Percentiles rank a stretch among this genome's conserved stretches.
phyloP scores from a whole-genome alignment of 306 rosid species.

The Trifolium repens region DNA sequence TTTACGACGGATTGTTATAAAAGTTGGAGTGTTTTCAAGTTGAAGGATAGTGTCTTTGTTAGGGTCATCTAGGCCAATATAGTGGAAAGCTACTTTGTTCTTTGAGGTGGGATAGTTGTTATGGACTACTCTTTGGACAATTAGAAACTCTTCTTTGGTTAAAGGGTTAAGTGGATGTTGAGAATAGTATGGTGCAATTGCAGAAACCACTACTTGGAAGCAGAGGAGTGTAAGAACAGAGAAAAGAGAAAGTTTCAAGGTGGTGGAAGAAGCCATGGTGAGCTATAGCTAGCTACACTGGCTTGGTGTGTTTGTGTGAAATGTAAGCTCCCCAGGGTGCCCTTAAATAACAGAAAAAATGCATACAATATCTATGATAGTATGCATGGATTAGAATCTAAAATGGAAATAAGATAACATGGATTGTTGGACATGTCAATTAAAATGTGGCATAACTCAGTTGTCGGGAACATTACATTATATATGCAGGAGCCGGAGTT shows the following conservation, averaged over 20 bases:
- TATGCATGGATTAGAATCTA: no score
- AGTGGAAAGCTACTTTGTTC: slow-evolving; percentile 2
- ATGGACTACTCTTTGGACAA: slow-evolving; percentile 39
- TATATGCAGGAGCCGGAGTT: no score
- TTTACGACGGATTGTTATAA: slow-evolving; percentile 33
- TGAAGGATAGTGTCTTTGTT: not conserved
- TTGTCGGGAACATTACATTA: no score
- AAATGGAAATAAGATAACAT: no score
- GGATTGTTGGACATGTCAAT: no score
- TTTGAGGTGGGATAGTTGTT: slow-evolving; percentile 33
- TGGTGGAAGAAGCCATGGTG: slow-evolving; percentile 9
- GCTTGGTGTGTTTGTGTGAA: not conserved
- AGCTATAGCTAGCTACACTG: not conserved
- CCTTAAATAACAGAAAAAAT: not conserved
- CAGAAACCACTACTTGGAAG: slow-evolving; percentile 6
- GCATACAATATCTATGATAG: not conserved
- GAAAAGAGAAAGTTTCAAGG: slow-evolving; percentile 17
- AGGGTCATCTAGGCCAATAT: slow-evolving; percentile 29
- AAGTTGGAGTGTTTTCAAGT: not conserved
- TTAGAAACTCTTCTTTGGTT: slow-evolving; percentile 22
- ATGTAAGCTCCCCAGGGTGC: not conserved
- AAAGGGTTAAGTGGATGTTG: slow-evolving; percentile 51
- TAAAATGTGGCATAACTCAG: no score
- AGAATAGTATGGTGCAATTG: not conserved
- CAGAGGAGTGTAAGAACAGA: slow-evolving; percentile 4